Conservation (phyloP, 2,329 filamentous ascomycete species). For the Fusarium goolgardi region DNA sequence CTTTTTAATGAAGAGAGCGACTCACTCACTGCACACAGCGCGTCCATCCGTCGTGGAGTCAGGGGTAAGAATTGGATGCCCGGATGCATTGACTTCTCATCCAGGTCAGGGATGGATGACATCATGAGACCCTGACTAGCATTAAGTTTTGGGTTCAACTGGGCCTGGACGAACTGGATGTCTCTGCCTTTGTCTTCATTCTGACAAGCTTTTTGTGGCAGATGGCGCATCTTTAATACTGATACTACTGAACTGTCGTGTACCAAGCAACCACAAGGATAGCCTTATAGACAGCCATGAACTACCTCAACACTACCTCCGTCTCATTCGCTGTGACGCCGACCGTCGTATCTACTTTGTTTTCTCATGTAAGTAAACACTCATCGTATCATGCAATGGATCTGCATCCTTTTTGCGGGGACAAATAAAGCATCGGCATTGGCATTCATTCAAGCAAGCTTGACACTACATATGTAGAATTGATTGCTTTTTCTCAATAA, state of each 20-base stretch:
- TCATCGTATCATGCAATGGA: slow-evolving; percentile 5
- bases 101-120: slow-evolving; percentile 36
- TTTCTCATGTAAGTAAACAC: slow-evolving; percentile 77
- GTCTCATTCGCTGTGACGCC: slow-evolving; percentile 88
- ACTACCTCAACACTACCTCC: slow-evolving; percentile 78
- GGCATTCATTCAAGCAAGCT: slow-evolving; percentile 1
- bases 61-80: slow-evolving; percentile 34
- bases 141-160: slow-evolving; percentile 35
- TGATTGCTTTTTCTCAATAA: slow-evolving; percentile 6
- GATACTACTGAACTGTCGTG: slow-evolving; percentile 11
- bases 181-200: slow-evolving; percentile 7
- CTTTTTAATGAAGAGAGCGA: slow-evolving; percentile 27
- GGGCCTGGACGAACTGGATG: slow-evolving; percentile 6
- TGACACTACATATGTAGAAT: neutral
- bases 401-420: slow-evolving; percentile 15
- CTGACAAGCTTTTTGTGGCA: slow-evolving; percentile 7
- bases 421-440: neutral
- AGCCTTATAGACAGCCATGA: slow-evolving; percentile 52
- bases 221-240: slow-evolving; percentile 28
- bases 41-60: slow-evolving; percentile 29
- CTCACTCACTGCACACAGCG: slow-evolving; percentile 33
- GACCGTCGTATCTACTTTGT: slow-evolving; percentile 84
- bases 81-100: slow-evolving; percentile 15
- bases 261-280: slow-evolving; percentile 2
- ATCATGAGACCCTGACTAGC: slow-evolving; percentile 44